These are phyloP conservation scores for Ogataea sp. DNA, from an alignment of 805 yeast genomes.

Conservation along the genomic window DNA sequence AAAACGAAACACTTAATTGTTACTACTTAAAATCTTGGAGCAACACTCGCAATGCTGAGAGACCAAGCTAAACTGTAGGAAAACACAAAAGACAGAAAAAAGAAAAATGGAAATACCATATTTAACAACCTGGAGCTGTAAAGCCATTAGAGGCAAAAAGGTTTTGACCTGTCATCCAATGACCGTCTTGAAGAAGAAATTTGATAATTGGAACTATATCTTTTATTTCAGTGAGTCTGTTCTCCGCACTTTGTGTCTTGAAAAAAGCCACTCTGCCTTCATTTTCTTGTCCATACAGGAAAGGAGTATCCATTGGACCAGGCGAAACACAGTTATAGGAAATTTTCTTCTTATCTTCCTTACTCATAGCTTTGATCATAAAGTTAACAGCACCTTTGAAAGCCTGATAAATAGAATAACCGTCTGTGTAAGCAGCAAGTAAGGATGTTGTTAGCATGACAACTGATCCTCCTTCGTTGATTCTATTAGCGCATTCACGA, in stretches of 20 bases:
- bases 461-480: constrained; percentile 46
- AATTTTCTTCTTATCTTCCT: constrained; percentile 41
- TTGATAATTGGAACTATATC: constrained; percentile 60
- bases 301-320: constrained; percentile 63
- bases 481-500: constrained; percentile 43
- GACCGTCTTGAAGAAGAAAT: constrained; percentile 56
- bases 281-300: constrained; percentile 54
- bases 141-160: constrained; percentile 58
- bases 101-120: too few relatives aligned
- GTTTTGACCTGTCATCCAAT: constrained; percentile 68
- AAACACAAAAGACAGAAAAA: too few relatives aligned
- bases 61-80: too few relatives aligned
- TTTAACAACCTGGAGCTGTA: constrained; percentile 37
- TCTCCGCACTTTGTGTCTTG: constrained; percentile 40
- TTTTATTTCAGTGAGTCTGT: constrained; percentile 45
- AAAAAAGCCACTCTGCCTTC: constrained; percentile 43
- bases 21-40: too few relatives aligned
- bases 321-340: constrained; percentile 53
- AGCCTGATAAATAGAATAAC: constrained; percentile 47
- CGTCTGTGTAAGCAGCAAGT: constrained; percentile 55
- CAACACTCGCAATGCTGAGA: too few relatives aligned
- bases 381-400: constrained; percentile 49
- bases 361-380: constrained; percentile 45
- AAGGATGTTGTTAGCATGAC: constrained; percentile 54
- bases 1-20: too few relatives aligned